A percentile compares a stretch with the other conserved stretches of the same genome.
Conservation (phyloP, 2,329 filamentous ascomycete genomes). For the Calonectria crousiana region DNA sequence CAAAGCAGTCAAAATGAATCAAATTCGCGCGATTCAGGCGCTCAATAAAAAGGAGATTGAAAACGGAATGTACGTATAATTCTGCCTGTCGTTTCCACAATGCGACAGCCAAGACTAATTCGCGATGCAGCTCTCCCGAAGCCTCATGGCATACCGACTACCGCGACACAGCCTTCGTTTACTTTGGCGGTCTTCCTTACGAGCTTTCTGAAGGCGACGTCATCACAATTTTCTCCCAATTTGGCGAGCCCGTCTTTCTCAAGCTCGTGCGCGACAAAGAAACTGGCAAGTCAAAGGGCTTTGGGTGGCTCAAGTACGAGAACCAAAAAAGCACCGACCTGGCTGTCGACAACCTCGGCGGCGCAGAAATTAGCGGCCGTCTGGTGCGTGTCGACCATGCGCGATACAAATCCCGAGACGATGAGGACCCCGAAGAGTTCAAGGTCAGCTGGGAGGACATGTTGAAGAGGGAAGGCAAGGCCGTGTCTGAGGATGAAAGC, state of each 20-base stretch:
- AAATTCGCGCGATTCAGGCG: conserved; percentile 90
- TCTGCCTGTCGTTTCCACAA: background rate
- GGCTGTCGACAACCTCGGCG: conserved; percentile 95
- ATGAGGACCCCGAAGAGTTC: conserved; percentile 74
- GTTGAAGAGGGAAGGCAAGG: conserved; percentile 62
- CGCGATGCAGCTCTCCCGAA: conserved; percentile 73
- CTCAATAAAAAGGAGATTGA: conserved; percentile 97
- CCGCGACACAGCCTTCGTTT: conserved; percentile 95
- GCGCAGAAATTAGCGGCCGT: conserved; percentile 84
- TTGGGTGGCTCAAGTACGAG: conserved; percentile 97
- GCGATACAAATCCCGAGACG: conserved; percentile 88
- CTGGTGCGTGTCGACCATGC: conserved; percentile 92
- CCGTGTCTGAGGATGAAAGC: conserved; percentile 58
- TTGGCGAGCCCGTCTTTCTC: conserved; percentile 92
- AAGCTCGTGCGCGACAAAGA: conserved; percentile 96
- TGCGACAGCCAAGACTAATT: conserved; percentile 39
- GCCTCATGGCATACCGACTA: conserved; percentile 98
- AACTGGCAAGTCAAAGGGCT: conserved; percentile 93
- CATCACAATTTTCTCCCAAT: conserved; percentile 97
- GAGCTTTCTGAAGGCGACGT: conserved; percentile 96
- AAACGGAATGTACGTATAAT: conserved; percentile 78
- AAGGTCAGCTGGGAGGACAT: conserved; percentile 72
- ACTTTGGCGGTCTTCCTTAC: conserved; percentile 93
- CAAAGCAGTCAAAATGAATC: conserved; percentile 77
- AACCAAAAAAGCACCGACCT: conserved; percentile 96